Evolutionary conservation across 106 monocot genomes (phyloP).

Genomic region (Agapanthus africanus): DNA sequence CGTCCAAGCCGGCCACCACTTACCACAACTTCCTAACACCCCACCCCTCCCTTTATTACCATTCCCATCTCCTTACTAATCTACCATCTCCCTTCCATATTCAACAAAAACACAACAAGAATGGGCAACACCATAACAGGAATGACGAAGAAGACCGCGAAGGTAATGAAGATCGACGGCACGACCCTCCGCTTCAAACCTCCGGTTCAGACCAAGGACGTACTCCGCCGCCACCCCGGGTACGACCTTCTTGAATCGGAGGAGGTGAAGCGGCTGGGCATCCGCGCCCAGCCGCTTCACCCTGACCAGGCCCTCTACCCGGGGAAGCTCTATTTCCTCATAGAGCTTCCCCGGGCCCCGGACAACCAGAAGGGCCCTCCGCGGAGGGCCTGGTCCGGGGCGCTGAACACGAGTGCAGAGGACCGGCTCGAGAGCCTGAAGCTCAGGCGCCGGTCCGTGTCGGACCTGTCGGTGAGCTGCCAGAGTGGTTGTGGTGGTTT

Average conservation of each 20-base stretch:
- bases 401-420: slow-evolving; percentile 31
- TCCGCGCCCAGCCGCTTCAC: slow-evolving; percentile 13
- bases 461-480: slow-evolving; percentile 26
- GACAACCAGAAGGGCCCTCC: slow-evolving; percentile 13
- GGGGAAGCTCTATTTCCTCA: slow-evolving; percentile 25
- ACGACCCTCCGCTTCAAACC: slow-evolving; percentile 15
- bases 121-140: slow-evolving; percentile 21
- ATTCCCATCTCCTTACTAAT: too few species aligned
- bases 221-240: slow-evolving; percentile 17
- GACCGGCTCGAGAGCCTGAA: slow-evolving; percentile 50
- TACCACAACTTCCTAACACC: too few species aligned
- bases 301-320: slow-evolving; percentile 7
- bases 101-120: too few species aligned
- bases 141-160: slow-evolving; percentile 18
- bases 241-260: slow-evolving; percentile 19
- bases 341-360: slow-evolving; percentile 25
- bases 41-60: too few species aligned
- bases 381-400: slow-evolving; percentile 44
- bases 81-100: too few species aligned
- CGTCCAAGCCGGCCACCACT: too few species aligned
- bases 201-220: slow-evolving; percentile 5
- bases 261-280: slow-evolving; percentile 17
- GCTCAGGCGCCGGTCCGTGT: slow-evolving; percentile 40
- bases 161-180: slow-evolving; percentile 38
- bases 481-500: too few species aligned